Conservation (phyloP, 805 yeast species). For the Blastobotrys muscicola region DNA sequence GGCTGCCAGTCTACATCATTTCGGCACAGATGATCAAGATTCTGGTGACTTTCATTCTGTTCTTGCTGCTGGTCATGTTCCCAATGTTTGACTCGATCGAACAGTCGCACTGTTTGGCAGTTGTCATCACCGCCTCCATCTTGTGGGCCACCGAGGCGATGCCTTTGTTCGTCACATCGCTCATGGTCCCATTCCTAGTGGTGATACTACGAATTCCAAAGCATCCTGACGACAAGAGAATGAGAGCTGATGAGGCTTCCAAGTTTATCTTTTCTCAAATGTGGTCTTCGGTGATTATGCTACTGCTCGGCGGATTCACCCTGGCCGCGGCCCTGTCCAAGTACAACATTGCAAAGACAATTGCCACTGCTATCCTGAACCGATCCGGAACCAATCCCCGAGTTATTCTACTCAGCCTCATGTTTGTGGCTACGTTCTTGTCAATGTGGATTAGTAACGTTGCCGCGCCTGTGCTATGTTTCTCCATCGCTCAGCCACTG, state of each 20-base stretch:
- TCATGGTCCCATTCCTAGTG: conserved; percentile 71
- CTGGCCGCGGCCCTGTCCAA: conserved; percentile 91
- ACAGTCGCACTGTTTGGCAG: conserved; percentile 77
- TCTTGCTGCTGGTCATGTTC: conserved; percentile 37
- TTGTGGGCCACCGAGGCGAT: conserved; percentile 95
- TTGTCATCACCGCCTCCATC: conserved; percentile 69
- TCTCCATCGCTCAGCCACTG: conserved; percentile 83
- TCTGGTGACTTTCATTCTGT: conserved; percentile 38
- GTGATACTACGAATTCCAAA: conserved; percentile 62
- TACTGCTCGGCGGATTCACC: conserved; percentile 87
- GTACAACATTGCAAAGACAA: conserved; percentile 75
- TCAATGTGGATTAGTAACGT: conserved; percentile 97
- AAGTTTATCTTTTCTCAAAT: conserved; percentile 71
- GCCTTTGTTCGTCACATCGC: conserved; percentile 83
- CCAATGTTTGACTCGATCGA: conserved; percentile 42
- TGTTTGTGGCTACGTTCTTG: conserved; percentile 77
- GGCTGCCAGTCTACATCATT: conserved; percentile 30
- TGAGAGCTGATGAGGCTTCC: conserved; percentile 63
- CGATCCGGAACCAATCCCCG: conserved; percentile 83
- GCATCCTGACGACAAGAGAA: conserved; percentile 46
- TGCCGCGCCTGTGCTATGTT: conserved; percentile 93
- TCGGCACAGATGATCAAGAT: conserved; percentile 37
- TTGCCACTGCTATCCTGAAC: conserved; percentile 73
- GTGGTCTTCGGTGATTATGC: conserved; percentile 94
- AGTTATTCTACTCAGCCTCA: conserved; percentile 62